Conservation (phyloP, 176 grass and related monocot species). For the Miscanthus lutarioriparius region DNA sequence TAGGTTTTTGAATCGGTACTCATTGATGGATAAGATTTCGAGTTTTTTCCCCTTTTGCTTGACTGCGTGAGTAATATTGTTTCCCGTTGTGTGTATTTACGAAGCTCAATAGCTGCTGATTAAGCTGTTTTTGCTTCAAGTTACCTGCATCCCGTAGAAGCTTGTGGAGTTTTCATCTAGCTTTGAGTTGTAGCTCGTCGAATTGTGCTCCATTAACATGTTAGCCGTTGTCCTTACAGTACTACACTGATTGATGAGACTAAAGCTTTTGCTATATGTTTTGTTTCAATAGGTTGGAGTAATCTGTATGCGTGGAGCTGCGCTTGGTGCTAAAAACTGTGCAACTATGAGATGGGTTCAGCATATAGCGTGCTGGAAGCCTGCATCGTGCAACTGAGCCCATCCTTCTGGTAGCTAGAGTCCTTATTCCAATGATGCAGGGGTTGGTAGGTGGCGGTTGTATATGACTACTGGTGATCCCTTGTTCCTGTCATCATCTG, state of each 20-base stretch:
- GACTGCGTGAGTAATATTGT: not conserved
- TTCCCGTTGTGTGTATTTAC: not conserved
- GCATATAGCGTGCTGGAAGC: constrained; percentile 2
- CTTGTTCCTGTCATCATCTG: constrained; percentile 52
- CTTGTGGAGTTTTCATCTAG: constrained; percentile 15
- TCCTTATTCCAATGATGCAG: constrained; percentile 45
- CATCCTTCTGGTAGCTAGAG: not conserved
- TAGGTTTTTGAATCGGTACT: not conserved
- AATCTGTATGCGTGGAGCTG: constrained; percentile 25
- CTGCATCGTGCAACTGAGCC: constrained; percentile 8
- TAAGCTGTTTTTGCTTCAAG: constrained; percentile 25
- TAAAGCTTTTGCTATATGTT: constrained; percentile 14
- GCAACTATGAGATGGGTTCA: constrained; percentile 23
- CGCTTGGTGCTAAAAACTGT: constrained; percentile 1
- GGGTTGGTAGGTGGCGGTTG: constrained; percentile 35
- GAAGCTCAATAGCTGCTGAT: constrained; percentile 15
- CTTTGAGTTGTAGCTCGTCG: constrained; percentile 6
- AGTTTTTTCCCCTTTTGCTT: not conserved
- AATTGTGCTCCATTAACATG: not conserved
- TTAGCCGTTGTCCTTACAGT: not conserved
- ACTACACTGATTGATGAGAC: constrained; percentile 7
- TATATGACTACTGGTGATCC: constrained; percentile 79
- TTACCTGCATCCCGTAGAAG: constrained; percentile 8
- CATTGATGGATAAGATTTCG: not conserved
- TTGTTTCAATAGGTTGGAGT: constrained; percentile 42